Evolutionary conservation across 1,284 basidiomycete species (phyloP).

Genomic region (Ustilago sp.): DNA sequence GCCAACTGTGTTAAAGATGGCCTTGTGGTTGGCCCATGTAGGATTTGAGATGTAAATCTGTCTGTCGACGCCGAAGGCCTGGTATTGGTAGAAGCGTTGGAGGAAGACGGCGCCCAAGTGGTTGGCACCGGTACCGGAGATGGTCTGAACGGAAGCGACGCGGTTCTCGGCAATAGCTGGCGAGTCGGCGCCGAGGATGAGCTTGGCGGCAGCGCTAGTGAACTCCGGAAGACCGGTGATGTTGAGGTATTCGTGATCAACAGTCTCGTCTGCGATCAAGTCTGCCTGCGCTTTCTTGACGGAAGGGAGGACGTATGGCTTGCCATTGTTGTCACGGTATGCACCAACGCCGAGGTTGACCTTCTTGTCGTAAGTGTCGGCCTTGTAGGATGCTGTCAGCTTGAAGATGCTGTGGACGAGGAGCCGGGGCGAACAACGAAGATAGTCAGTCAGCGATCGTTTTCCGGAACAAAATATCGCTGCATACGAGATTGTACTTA

Average conservation of each 20-base stretch:
- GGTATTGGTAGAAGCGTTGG: slow-evolving; percentile 79
- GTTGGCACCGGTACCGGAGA: slow-evolving; percentile 95
- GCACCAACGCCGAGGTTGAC: slow-evolving; percentile 82
- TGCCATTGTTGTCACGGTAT: slow-evolving; percentile 71
- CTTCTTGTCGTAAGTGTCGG: slow-evolving; percentile 82
- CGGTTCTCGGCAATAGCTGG: slow-evolving; percentile 77
- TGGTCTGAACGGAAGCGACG: slow-evolving; percentile 73
- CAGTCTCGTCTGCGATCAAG: slow-evolving; percentile 77
- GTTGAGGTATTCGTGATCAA: slow-evolving; percentile 94
- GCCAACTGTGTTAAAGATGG: slow-evolving; percentile 86
- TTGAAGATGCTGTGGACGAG: slow-evolving; percentile 78
- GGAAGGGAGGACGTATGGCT: slow-evolving; percentile 71
- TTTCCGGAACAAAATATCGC: too few relatives aligned
- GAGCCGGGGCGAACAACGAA: too few relatives aligned
- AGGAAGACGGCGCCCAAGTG: slow-evolving; percentile 91
- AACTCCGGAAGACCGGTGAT: slow-evolving; percentile 89
- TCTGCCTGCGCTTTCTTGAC: slow-evolving; percentile 77
- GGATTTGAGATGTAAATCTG: slow-evolving; percentile 86
- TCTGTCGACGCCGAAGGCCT: slow-evolving; percentile 65
- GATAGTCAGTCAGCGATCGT: background rate
- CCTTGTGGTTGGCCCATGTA: slow-evolving; percentile 94
- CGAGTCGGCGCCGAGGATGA: slow-evolving; percentile 83
- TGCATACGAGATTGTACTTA: slow-evolving; percentile 26
- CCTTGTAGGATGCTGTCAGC: slow-evolving; percentile 87
- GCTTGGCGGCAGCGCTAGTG: slow-evolving; percentile 80